phyloP scores from a whole-genome alignment of 306 rosid species.

The Hylodesmum podocarpum region DNA sequence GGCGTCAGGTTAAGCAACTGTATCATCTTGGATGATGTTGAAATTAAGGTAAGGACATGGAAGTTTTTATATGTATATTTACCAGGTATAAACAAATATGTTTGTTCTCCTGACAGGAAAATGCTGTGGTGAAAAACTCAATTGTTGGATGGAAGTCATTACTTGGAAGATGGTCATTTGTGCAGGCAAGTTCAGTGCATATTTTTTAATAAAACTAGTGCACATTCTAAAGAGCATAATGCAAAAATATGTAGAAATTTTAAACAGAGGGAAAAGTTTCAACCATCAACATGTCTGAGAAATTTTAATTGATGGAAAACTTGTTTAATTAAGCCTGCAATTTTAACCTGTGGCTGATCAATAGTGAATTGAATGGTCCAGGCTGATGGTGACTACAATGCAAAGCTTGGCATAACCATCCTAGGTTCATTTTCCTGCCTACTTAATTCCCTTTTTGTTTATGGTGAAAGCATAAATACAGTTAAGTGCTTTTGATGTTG shows the following conservation, averaged over 20 bases:
- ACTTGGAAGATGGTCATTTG: conserved; percentile 90
- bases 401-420: conserved; percentile 88
- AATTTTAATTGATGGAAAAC: not conserved
- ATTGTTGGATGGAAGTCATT: conserved; percentile 97
- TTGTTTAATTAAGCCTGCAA: not conserved
- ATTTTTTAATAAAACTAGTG: not conserved
- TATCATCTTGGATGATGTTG: conserved; percentile 82
- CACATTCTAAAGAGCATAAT: not conserved
- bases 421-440: conserved; percentile 49
- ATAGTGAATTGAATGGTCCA: conserved; percentile 45
- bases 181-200: conserved; percentile 66
- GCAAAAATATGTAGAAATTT: not conserved
- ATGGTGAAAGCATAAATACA: not conserved
- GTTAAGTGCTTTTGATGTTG: not conserved
- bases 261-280: not conserved
- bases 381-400: conserved; percentile 78
- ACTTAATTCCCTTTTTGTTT: not conserved
- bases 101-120: conserved; percentile 61
- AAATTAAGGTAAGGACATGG: conserved; percentile 64
- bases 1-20: conserved; percentile 88
- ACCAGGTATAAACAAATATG: conserved; percentile 8
- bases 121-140: conserved; percentile 75
- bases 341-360: conserved; percentile 22
- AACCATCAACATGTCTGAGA: not conserved
- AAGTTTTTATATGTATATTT: not conserved